A percentile compares a stretch with the other conserved stretches of the same genome.
Evolutionary conservation across 495 filamentous ascomycete genomes (phyloP).

Genomic region (Neurospora sp.): DNA sequence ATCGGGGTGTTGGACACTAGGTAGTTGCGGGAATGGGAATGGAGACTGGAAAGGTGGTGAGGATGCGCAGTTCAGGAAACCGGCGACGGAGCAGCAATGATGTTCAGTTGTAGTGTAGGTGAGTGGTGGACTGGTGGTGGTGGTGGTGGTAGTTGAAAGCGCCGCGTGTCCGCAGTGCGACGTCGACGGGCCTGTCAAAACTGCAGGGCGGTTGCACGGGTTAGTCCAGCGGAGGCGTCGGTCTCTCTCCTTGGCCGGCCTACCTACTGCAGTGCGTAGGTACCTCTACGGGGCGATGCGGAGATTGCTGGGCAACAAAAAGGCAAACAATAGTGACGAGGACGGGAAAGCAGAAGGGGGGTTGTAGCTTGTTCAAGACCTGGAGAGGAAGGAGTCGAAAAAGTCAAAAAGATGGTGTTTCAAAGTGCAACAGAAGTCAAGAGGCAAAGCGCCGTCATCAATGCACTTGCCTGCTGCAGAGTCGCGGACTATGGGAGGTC

Average conservation of each 20-base stretch:
- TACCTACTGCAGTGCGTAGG: neutral
- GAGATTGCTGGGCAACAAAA: neutral
- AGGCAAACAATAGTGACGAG: neutral
- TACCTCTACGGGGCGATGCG: neutral
- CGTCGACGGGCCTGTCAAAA: neutral
- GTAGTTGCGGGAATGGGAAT: neutral
- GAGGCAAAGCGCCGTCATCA: neutral
- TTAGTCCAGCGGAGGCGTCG: neutral
- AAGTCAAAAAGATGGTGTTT: neutral
- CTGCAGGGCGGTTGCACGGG: neutral
- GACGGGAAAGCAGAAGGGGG: neutral
- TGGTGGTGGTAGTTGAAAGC: neutral
- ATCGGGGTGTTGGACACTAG: neutral
- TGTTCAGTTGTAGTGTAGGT: neutral
- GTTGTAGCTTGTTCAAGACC: neutral
- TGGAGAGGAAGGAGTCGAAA: neutral
- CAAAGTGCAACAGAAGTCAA: neutral
- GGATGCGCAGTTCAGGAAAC: neutral
- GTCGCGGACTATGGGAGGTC: neutral
- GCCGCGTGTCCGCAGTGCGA: neutral
- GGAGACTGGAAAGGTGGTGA: neutral
- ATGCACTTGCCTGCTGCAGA: neutral
- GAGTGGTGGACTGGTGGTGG: neutral
- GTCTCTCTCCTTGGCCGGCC: neutral
- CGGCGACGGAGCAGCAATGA: neutral